Percentiles rank a stretch among this genome's conserved stretches.
These are phyloP conservation scores for Lactarius tabidus DNA, from an alignment of 768 basidiomycete species.

Conservation along the genomic window DNA sequence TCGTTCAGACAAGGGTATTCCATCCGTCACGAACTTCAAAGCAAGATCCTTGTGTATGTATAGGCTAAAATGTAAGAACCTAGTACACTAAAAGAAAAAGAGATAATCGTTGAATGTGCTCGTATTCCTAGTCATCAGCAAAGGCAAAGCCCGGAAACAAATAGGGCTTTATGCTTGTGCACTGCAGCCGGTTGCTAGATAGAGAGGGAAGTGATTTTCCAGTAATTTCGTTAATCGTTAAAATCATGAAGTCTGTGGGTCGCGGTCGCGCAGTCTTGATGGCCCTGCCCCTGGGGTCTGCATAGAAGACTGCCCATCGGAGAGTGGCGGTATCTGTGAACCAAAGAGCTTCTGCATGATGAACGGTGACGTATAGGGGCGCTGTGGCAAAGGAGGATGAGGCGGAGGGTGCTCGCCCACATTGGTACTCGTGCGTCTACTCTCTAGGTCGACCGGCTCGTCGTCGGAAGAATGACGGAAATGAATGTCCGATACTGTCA, in stretches of 20 bases:
- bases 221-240: conserved; percentile 8
- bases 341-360: conserved; percentile 36
- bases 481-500: conserved; percentile 37
- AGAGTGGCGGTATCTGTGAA: conserved; percentile 13
- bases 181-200: background rate
- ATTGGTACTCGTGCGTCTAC: conserved; percentile 27
- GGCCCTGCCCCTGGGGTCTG: conserved; percentile 20
- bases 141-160: conserved; percentile 16
- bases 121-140: background rate
- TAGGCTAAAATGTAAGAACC: background rate
- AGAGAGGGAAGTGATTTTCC: conserved; percentile 6
- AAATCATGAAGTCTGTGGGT: conserved; percentile 15
- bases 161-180: conserved; percentile 10
- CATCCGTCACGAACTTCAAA: too few species aligned
- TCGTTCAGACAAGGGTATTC: too few species aligned
- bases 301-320: background rate
- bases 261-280: conserved; percentile 14
- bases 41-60: background rate
- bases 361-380: conserved; percentile 30
- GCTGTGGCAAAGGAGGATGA: conserved; percentile 29
- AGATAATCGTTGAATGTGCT: background rate
- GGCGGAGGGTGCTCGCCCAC: conserved; percentile 27
- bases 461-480: conserved; percentile 35
- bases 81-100: background rate
- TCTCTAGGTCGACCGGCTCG: conserved; percentile 24